Evolutionary conservation across 805 yeast genomes (phyloP).

Genomic region (Cyberlindnera mrakii): DNA sequence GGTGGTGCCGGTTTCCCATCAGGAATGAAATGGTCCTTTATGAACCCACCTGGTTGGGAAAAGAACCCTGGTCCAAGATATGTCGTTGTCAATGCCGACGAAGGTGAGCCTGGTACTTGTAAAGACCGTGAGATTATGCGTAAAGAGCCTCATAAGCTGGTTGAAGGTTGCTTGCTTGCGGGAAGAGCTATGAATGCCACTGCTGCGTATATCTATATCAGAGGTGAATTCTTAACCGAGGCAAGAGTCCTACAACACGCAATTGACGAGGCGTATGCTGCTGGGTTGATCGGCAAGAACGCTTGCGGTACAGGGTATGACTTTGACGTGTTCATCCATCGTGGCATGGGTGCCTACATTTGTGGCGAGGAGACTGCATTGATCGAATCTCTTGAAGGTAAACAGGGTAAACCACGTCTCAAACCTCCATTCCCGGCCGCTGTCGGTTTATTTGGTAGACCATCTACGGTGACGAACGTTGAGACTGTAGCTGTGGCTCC

Average conservation of each 20-base stretch:
- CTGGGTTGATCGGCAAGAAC: conserved; percentile 74
- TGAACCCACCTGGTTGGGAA: conserved; percentile 96
- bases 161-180: conserved; percentile 86
- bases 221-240: conserved; percentile 88
- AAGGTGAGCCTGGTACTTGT: conserved; percentile 94
- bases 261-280: conserved; percentile 80
- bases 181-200: conserved; percentile 93
- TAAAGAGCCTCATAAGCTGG: conserved; percentile 86
- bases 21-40: conserved; percentile 87
- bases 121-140: conserved; percentile 88
- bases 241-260: conserved; percentile 69
- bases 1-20: conserved; percentile 95
- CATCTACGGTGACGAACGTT: conserved; percentile 85
- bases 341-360: conserved; percentile 91
- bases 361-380: conserved; percentile 92
- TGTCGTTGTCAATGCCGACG: conserved; percentile 87
- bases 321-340: conserved; percentile 78
- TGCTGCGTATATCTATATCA: conserved; percentile 85
- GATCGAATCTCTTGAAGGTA: conserved; percentile 85
- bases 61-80: conserved; percentile 86
- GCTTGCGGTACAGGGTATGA: conserved; percentile 86
- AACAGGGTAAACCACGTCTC: conserved; percentile 89
- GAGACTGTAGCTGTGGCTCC: conserved; percentile 91
- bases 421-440: conserved; percentile 97
- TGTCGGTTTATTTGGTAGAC: conserved; percentile 86